A percentile compares a stretch with the other conserved stretches of the same genome.
Evolutionary conservation across 208 protist genomes (phyloP).

Genomic region (Strigomonas culicis): DNA sequence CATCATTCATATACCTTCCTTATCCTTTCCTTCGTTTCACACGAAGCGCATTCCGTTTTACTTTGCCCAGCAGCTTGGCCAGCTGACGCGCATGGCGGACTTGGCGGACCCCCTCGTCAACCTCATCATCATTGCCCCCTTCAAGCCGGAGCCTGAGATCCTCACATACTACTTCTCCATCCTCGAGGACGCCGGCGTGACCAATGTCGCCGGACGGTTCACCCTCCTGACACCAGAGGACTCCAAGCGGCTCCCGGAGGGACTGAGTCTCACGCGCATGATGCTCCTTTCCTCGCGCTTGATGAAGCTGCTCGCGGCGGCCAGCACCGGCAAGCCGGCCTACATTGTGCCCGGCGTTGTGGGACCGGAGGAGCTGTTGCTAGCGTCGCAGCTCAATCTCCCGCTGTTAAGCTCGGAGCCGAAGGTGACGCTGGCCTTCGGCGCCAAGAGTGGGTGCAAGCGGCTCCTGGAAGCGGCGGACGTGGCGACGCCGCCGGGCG

Average conservation of each 20-base stretch:
- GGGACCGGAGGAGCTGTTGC: slow-evolving; percentile 79
- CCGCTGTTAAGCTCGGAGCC: slow-evolving; percentile 83
- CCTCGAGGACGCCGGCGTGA: slow-evolving; percentile 61
- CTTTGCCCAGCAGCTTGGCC: slow-evolving; percentile 61
- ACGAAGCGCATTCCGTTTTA: slow-evolving; percentile 80
- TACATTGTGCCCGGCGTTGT: slow-evolving; percentile 87
- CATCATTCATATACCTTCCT: slow-evolving; percentile 86
- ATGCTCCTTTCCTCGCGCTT: slow-evolving; percentile 68
- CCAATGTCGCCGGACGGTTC: slow-evolving; percentile 49
- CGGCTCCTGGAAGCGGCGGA: slow-evolving; percentile 75
- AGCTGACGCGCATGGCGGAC: slow-evolving; percentile 81
- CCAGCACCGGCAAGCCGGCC: slow-evolving; percentile 54
- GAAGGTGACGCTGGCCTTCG: slow-evolving; percentile 69
- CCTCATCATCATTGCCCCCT: slow-evolving; percentile 72
- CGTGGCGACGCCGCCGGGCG: slow-evolving; percentile 63
- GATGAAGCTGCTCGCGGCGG: slow-evolving; percentile 74
- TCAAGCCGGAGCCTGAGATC: slow-evolving; percentile 72
- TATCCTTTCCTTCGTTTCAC: slow-evolving; percentile 80
- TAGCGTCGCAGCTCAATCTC: slow-evolving; percentile 79
- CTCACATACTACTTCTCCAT: slow-evolving; percentile 76
- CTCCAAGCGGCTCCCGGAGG: slow-evolving; percentile 47
- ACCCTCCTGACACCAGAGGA: slow-evolving; percentile 85
- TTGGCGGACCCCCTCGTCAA: slow-evolving; percentile 79
- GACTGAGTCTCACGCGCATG: slow-evolving; percentile 74
- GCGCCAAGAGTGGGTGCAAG: slow-evolving; percentile 77